These are phyloP conservation scores for Pyricularia grisea DNA, from an alignment of 2,329 filamentous ascomycete genomes.

Conservation along the genomic window DNA sequence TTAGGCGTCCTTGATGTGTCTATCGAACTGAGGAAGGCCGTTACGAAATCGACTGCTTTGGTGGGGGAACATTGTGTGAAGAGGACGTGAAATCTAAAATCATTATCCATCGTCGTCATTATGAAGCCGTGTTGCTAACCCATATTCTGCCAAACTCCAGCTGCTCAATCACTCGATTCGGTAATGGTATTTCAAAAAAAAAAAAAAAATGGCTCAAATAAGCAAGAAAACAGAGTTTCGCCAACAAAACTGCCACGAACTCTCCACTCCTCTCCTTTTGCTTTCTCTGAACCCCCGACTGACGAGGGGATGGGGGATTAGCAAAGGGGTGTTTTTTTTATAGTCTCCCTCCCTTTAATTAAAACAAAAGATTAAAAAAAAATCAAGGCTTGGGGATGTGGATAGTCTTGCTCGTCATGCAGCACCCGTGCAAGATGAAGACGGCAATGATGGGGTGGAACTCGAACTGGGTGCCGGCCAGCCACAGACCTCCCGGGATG, in stretches of 20 bases:
- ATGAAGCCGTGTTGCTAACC: not conserved
- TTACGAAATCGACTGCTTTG: not conserved
- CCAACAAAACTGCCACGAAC: not conserved
- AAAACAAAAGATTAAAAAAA: not conserved
- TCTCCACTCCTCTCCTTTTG: not conserved
- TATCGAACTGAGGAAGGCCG: not conserved
- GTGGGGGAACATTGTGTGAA: not conserved
- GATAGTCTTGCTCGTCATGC: constrained; percentile 93
- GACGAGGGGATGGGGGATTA: not conserved
- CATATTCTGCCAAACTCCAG: not conserved
- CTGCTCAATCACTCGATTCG: not conserved
- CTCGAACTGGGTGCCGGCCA: constrained; percentile 60
- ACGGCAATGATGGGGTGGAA: constrained; percentile 75
- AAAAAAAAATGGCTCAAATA: not conserved
- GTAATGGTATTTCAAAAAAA: not conserved
- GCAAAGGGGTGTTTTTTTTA: not conserved
- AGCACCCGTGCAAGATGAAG: constrained; percentile 80
- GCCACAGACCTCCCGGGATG: constrained; percentile 66
- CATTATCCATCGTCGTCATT: not conserved
- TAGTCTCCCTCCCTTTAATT: too few relatives aligned
- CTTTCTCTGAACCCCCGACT: not conserved
- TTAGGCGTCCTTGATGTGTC: not conserved
- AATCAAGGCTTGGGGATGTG: constrained; percentile 79
- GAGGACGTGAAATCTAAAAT: not conserved
- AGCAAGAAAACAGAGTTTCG: not conserved